Conservation (phyloP, 306 rosid genomes). For the Boehmeria nivea region DNA sequence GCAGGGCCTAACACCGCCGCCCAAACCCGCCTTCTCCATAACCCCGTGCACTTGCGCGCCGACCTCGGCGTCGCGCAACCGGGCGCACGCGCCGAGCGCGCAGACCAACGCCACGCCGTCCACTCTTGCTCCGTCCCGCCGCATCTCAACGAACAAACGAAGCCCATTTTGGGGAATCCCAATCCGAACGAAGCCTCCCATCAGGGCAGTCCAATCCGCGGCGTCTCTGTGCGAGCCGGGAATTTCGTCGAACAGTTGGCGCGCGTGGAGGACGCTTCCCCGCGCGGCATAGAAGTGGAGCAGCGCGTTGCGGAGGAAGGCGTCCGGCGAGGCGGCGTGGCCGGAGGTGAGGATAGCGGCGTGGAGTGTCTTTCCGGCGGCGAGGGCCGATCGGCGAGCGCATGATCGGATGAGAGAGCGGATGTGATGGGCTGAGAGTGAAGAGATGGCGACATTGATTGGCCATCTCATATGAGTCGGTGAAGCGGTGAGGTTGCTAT, state of each 20-base stretch:
- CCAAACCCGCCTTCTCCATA: conserved; percentile 40
- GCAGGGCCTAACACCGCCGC: conserved; percentile 34
- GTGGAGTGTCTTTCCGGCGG: conserved; percentile 55
- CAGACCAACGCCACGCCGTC: conserved; percentile 52
- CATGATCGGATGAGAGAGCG: conserved; percentile 58
- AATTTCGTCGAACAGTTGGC: conserved; percentile 48
- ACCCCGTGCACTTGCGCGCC: conserved; percentile 44
- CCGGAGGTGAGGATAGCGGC: conserved; percentile 46
- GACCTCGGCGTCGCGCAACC: conserved; percentile 29
- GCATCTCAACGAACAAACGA: conserved; percentile 42
- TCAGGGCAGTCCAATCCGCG: conserved; percentile 60
- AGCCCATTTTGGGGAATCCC: conserved; percentile 33
- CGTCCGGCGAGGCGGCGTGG: conserved; percentile 29
- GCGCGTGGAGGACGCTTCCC: conserved; percentile 21
- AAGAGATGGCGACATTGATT: conserved; percentile 13
- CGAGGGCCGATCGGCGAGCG: conserved; percentile 43
- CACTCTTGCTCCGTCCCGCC: conserved; percentile 18
- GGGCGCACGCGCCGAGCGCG: conserved; percentile 39
- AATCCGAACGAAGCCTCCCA: conserved; percentile 37
- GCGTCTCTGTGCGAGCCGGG: conserved; percentile 57
- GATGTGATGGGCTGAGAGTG: conserved; percentile 24
- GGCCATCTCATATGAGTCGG: conserved; percentile 52
- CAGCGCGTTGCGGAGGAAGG: conserved; percentile 58
- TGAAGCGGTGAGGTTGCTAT: no score
- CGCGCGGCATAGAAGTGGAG: conserved; percentile 38